These are phyloP conservation scores for Tylopilus balloui DNA, from an alignment of 768 basidiomycete species.

Conservation along the genomic window DNA sequence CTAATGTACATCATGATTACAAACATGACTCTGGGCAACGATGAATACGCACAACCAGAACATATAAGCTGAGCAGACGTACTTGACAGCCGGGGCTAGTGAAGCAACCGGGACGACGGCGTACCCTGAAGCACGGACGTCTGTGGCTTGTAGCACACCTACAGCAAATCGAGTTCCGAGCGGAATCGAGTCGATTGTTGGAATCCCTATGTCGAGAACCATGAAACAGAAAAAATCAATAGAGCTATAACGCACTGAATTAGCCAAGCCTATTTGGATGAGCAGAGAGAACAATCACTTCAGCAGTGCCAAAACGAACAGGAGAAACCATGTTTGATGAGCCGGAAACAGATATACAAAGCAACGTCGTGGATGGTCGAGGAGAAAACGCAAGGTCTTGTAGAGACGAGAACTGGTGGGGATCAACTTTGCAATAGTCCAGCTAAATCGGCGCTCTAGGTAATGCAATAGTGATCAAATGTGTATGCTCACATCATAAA, in stretches of 20 bases:
- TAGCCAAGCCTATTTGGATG: background rate
- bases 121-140: slow-evolving; percentile 88
- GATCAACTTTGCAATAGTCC: slow-evolving; percentile 62
- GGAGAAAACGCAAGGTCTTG: slow-evolving; percentile 85
- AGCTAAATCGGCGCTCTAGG: slow-evolving; percentile 44
- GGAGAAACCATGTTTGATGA: slow-evolving; percentile 90
- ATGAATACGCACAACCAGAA: background rate
- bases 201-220: slow-evolving; percentile 80
- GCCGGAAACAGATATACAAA: slow-evolving; percentile 89
- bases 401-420: slow-evolving; percentile 54
- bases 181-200: slow-evolving; percentile 63
- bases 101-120: slow-evolving; percentile 62
- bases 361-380: slow-evolving; percentile 92
- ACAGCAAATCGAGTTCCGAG: slow-evolving; percentile 63
- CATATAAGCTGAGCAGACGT: slow-evolving; percentile 25
- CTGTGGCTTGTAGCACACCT: slow-evolving; percentile 73
- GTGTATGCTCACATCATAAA: slow-evolving; percentile 65
- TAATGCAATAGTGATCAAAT: background rate
- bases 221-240: slow-evolving; percentile 91
- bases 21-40: slow-evolving; percentile 61
- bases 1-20: slow-evolving; percentile 94
- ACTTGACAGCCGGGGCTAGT: slow-evolving; percentile 91
- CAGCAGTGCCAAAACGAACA: slow-evolving; percentile 60
- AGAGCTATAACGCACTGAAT: slow-evolving; percentile 37
- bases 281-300: slow-evolving; percentile 42